Percentiles rank a stretch among this genome's conserved stretches.
Conservation (phyloP, 345 rosid species). For the Euphorbia tirucalli region DNA sequence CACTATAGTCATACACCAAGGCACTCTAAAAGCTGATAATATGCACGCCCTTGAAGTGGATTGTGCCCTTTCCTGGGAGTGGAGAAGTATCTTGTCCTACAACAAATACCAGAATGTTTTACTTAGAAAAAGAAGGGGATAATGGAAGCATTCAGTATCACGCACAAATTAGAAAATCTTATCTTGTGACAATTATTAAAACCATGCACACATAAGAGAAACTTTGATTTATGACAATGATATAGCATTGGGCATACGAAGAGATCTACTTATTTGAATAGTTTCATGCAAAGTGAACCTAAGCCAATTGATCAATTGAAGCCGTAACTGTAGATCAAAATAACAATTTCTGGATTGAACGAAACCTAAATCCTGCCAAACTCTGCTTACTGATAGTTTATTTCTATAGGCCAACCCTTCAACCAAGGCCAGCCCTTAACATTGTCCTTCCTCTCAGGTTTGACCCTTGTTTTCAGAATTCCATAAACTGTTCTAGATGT, state of each 20-base stretch:
- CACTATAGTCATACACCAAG: conserved; percentile 64
- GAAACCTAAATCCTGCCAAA: background rate
- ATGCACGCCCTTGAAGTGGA: conserved; percentile 98
- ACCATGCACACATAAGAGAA: background rate
- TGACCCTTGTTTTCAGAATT: background rate
- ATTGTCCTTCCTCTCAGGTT: background rate
- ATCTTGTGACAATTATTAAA: background rate
- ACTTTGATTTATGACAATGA: background rate
- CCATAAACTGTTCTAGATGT: background rate
- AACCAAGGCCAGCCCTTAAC: too few species aligned
- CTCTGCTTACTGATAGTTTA: background rate
- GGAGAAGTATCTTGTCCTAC: conserved; percentile 94
- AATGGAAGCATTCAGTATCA: background rate
- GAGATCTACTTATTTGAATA: background rate
- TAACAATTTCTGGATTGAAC: too few species aligned
- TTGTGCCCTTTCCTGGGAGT: conserved; percentile 92
- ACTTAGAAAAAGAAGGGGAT: conserved; percentile 1
- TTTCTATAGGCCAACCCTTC: too few species aligned
- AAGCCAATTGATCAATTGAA: background rate
- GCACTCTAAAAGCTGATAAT: conserved; percentile 94
- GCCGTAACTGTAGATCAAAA: background rate
- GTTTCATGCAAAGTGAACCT: background rate
- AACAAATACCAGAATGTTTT: background rate
- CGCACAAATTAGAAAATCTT: background rate
- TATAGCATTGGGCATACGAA: background rate